These are phyloP conservation scores for Crotalaria pallida DNA, from an alignment of 306 rosid genomes.

Conservation along the genomic window DNA sequence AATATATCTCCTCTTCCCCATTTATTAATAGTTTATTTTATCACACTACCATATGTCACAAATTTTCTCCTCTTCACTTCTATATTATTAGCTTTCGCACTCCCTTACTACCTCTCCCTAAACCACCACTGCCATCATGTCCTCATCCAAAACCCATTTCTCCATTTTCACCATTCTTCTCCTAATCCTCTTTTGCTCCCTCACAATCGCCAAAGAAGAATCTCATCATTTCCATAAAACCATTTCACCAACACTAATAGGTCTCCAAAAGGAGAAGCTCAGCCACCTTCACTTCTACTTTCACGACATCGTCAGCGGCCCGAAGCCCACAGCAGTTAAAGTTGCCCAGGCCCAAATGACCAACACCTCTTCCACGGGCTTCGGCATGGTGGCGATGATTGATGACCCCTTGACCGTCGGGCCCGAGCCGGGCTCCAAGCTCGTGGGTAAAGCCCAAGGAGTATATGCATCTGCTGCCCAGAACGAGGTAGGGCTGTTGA, in stretches of 20 bases:
- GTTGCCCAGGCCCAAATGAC: conserved; percentile 36
- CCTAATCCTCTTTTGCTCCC: neutral
- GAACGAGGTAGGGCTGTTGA: neutral
- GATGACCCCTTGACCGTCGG: conserved; percentile 46
- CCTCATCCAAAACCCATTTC: neutral
- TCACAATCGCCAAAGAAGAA: neutral
- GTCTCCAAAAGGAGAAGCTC: conserved; percentile 40
- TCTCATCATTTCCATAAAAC: conserved; percentile 11
- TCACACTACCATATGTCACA: neutral
- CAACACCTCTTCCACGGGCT: conserved; percentile 24
- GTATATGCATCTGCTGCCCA: conserved; percentile 39
- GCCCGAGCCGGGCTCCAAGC: conserved; percentile 29
- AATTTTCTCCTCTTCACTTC: neutral
- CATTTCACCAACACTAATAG: conserved; percentile 17
- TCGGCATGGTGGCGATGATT: conserved; percentile 30
- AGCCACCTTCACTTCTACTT: conserved; percentile 60
- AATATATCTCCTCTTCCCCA: no score
- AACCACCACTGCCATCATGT: conserved; percentile 1
- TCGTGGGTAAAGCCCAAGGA: conserved; percentile 57
- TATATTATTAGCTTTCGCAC: neutral
- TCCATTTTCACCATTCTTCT: neutral
- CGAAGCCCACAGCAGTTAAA: conserved; percentile 30
- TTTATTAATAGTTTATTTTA: no score
- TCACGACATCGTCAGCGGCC: conserved; percentile 50
- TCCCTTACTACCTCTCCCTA: neutral